Percentiles rank a stretch among this genome's conserved stretches.
Conservation (phyloP, 345 rosid genomes). For the Melastoma malabathricum region DNA sequence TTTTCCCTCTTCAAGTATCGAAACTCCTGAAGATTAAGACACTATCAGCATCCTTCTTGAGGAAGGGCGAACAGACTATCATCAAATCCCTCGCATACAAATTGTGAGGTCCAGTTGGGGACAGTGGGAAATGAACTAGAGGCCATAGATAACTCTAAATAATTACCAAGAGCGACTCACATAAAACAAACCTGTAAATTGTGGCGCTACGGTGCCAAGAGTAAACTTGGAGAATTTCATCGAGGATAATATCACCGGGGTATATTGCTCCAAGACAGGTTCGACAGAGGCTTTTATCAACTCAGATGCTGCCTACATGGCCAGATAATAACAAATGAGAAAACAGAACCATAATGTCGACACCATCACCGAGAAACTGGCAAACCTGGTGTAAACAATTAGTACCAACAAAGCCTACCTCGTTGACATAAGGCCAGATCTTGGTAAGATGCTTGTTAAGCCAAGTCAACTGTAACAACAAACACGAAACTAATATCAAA, state of each 20-base stretch:
- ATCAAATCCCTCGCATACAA: too few species aligned
- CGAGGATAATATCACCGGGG: constrained; percentile 79
- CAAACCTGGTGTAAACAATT: background rate
- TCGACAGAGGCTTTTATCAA: constrained; percentile 77
- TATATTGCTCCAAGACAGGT: constrained; percentile 86
- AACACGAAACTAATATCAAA: constrained; percentile 11
- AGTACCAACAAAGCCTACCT: constrained; percentile 26
- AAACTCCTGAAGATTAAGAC: constrained; percentile 42
- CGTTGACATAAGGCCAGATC: constrained; percentile 93
- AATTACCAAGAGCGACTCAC: background rate
- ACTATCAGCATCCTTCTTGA: too few species aligned
- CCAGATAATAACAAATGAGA: background rate
- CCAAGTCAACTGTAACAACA: constrained; percentile 68
- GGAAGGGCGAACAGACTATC: too few species aligned
- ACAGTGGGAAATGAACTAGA: too few species aligned
- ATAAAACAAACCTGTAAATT: constrained; percentile 65
- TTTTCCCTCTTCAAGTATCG: constrained; percentile 48
- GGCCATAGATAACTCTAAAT: too few species aligned
- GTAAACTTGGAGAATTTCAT: constrained; percentile 87
- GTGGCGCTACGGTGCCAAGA: constrained; percentile 99
- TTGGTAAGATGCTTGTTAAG: constrained; percentile 72
- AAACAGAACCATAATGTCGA: background rate
- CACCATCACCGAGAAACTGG: background rate
- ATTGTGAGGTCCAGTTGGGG: too few species aligned
- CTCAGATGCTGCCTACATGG: constrained; percentile 86